Evolutionary conservation across 441 rosid genomes (phyloP), one percentile per base, ranked within the genome.

Genomic region (Mallotus japonicus): DNA sequence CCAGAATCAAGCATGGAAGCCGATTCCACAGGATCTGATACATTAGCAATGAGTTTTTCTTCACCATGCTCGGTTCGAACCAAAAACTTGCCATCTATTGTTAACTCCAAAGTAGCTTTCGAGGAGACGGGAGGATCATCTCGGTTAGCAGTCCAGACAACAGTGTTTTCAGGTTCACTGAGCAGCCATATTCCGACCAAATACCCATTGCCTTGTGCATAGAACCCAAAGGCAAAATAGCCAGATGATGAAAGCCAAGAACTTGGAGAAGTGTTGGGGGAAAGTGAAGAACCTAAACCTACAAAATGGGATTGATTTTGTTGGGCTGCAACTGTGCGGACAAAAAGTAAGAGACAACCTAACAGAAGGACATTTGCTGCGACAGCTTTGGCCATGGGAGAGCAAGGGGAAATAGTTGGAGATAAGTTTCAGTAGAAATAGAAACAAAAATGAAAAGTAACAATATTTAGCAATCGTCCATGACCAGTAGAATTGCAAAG

Each of bases 231-330:
- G 20, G 77, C 76, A 1, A 75, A 81, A n/a, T 66, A 62, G 11
- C 80, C 72, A 1, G 80, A 79, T 72, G 79, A 71, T 4, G 87
- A 84, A n/a, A 9, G 16, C 87, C 83, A 82, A 19, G 81, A 62
- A 44, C 3, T 54, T 0, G 53, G 20, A 46, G 15, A 1, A 24
- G 15, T 32, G 32, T 4, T 32, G 59, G 79, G 69, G 14, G 37
- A 65, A 19, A 65, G 28, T 64, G 55, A 40, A 64, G 32, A 64
- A 15, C 75, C 70, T 10, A 24, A 19, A 0, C 4, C 22, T 64
- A 73, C 65, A 47, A 4, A 11, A 5, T n/a, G 5, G 24, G 71
- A 37, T 54, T 20, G 42, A 32, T 5, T 69, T 17, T 14, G 14
- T n/a, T 57, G 63, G 64, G 64, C 53, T 58, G 8, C 64, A 12